Percentiles rank a stretch among this genome's conserved stretches.
Conservation (phyloP, 164 flowering plant species). For the Magnolia changhungtana region DNA sequence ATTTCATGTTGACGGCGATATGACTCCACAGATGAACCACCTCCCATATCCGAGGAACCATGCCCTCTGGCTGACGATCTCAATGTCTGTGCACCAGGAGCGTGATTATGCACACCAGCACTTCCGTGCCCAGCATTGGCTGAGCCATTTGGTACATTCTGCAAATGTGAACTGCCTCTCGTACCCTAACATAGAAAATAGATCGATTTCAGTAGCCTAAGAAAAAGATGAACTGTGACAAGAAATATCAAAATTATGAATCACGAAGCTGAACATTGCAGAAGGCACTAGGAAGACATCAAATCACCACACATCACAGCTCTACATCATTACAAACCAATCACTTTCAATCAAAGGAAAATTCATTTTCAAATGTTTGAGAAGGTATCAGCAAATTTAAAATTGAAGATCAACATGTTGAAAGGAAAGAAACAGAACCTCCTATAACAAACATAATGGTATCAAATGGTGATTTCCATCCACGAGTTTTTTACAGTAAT, state of each 20-base stretch:
- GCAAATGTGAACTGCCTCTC: conserved; percentile 23
- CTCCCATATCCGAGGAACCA: conserved; percentile 28
- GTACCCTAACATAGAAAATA: conserved; percentile 30
- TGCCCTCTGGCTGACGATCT: conserved; percentile 24
- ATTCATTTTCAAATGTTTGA: neutral
- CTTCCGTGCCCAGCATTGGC: conserved; percentile 16
- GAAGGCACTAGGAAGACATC: neutral
- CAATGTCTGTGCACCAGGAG: conserved; percentile 10
- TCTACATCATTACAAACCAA: too few relatives aligned
- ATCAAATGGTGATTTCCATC: neutral
- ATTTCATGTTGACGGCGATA: conserved; percentile 81
- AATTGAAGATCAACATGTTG: neutral
- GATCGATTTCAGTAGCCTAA: neutral
- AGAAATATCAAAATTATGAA: too few relatives aligned
- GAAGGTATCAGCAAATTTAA: neutral
- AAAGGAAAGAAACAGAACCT: too few relatives aligned
- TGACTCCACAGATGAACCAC: conserved; percentile 46
- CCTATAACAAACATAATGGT: too few relatives aligned
- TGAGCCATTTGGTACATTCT: conserved; percentile 27
- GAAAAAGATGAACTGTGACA: neutral
- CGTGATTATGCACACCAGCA: neutral
- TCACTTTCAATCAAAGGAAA: neutral
- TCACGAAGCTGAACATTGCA: neutral
- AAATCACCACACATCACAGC: neutral
- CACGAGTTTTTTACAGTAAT: neutral